Evolutionary conservation across 768 basidiomycete genomes (phyloP), one percentile per base, ranked within the genome.

Genomic region (Polyporus arcularius): DNA sequence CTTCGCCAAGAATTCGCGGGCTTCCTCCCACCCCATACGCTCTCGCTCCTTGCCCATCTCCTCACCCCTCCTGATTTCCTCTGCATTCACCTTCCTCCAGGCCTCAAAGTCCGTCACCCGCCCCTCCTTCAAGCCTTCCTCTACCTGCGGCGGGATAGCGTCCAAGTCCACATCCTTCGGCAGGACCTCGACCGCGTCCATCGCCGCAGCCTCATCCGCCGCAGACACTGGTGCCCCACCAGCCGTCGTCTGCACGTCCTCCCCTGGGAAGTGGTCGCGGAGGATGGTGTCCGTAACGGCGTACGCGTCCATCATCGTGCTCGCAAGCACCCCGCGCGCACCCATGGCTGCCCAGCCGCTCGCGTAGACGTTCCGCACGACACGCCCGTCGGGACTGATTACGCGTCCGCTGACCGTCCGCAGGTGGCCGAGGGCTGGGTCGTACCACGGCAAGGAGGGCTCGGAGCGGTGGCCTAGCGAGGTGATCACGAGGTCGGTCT

Each of bases 331-430:
- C 10, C 96, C 96, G 54, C 85, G 88, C 0, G 97, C 95, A 39
- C 96, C 96, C 3, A 84, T 86, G 2, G 93, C 89, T 2, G 93
- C 89, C 97, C 97, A 99, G 10, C 96, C 96, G 1, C 92, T 88
- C 1, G 93, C 89, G 70, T 97, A 99, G n/a, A 96, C 78, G 59
- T 84, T 85, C 40, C 78, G 80, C 40, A 87, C 65, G 16, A 72
- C 55, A 2, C 67, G 67, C 11, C 74, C 71, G 4, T 64, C 64
- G 3, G 71, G 65, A 11, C 77, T 76, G 30, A 83, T 67, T 8
- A 91, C 75, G 12, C 86, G 79, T 4, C 84, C 84, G 7, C 73
- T 72, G 3, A 72, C 63, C 1, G 82, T 82, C n/a, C 85, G 82
- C 14, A 91, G 74, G 65, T 86, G 87, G 3, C 81, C 74, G 4